Evolutionary conservation across 2,329 filamentous ascomycete species (phyloP), one percentile per base, ranked within the genome.

Genomic region (Plectosphaerella cucumerina): DNA sequence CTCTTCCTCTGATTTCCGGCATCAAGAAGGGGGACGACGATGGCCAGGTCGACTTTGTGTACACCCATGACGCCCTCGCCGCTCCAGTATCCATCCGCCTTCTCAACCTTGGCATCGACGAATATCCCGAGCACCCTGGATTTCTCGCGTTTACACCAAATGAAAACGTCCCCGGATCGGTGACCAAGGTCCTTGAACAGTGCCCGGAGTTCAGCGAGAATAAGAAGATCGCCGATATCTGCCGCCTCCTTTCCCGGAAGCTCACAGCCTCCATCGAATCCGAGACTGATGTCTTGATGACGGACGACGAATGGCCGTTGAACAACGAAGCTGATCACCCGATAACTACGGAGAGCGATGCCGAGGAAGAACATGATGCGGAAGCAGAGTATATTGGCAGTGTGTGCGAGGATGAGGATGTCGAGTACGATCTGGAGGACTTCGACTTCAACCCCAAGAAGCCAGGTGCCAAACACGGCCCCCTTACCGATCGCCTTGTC

Each of bases 11-110:
- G 46, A 72, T 94, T 45, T 69, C 69, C 45, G 62, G 74, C 33
- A 69, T 96, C 21, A 69, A 70, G 33, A 70, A 73, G 34, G 87
- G 87, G 15, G 82, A 85, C 5, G 85, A 87, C 31, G 87, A 93
- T 65, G 89, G 87, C 47, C 82, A 88, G 51, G 74, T 95, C 51
- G 77, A 76, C 14, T 87, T 93, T 63, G 73, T 67, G 5, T 88
- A 72, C 53, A 55, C 50, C 10, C 63, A 70, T 49, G 44, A 60
- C 3, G 42, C 47, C 8, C 50, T 70, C 3, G 37, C 53, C 1
- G 18, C 47, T 3, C 55, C 63, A 15, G 51, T 77, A 5, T 58
- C 66, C 20, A 63, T 60, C 10, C 42, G 48, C 34, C 55, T 50
- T 49, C 17, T 34, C 6, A 14, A 49, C 12, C 35, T 55, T 60